Base-by-base conservation (phyloP, 208 protist species). In the Acanthamoeba quina region DNA sequence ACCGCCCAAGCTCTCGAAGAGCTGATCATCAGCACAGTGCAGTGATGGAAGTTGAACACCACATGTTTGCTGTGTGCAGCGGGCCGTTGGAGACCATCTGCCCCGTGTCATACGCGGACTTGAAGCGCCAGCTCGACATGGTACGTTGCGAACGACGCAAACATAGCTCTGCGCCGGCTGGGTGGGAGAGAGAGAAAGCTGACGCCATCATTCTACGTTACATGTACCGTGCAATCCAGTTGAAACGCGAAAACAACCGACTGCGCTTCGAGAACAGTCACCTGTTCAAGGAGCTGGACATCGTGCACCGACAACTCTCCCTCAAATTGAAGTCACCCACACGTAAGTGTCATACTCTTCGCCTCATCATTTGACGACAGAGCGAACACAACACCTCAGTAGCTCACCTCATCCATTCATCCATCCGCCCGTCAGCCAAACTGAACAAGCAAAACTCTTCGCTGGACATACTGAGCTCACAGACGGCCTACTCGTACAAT, bases 111-210 rank as follows among this genome's bases (percentile, higher is more conserved):
- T 86, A 86, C 26, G 78, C 78, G 7, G 78, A 86, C 49, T 41
- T 86, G n/a, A 86, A 86, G 78, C 78, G 78, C 3, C 78, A 86
- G 52, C 78, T 86, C 78, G 78, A 86, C 78, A 86, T 29, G 78
- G 78, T 86, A 62, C 49, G 26, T 11, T 19, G 3, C 37, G 37
- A 41, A 41, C 17, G 5, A 9, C 58, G 17, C 58, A n/a, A 66
- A n/a, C 58, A 2, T 17, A 29, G 3, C 60, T 68, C 60, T n/a
- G 60, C n/a, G 17, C 15, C 31, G 24, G 29, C 5, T 72, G 26
- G 24, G 31, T 34, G 31, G 31, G 31, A 4, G 11, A n/a, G 0
- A 31, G 31, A 41, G 37, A n/a, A n/a, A 41, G 37, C 37, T 5
- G 17, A 34, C 26, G 68, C n/a, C 68, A 17, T 7, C n/a, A 9